These are phyloP conservation scores for Aspergillus sp. DNA, from an alignment of 2,329 filamentous ascomycete species.

Conservation along the genomic window DNA sequence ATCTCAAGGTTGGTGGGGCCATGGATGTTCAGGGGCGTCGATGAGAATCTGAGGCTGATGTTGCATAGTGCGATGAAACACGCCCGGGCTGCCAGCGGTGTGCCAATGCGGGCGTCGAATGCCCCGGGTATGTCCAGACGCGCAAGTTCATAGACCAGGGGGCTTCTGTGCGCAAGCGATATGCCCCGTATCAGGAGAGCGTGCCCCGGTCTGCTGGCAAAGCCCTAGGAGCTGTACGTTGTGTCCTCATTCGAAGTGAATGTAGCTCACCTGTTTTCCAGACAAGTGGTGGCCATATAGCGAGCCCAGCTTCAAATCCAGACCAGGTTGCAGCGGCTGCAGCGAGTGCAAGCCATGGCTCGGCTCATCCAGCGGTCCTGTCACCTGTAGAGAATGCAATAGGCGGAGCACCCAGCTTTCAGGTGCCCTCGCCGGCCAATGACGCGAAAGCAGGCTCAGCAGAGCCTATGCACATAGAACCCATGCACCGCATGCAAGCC, in stretches of 20 bases:
- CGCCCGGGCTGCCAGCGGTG: slow-evolving; percentile 39
- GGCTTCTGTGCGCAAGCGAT: slow-evolving; percentile 37
- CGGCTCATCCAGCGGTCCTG: not conserved
- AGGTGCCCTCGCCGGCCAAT: not conserved
- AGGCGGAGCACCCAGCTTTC: not conserved
- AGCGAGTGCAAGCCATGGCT: not conserved
- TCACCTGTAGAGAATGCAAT: not conserved
- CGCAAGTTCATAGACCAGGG: slow-evolving; percentile 45
- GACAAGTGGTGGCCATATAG: not conserved
- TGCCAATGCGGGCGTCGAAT: slow-evolving; percentile 35
- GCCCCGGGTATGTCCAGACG: slow-evolving; percentile 42
- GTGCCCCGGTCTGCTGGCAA: slow-evolving; percentile 8
- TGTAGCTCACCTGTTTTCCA: not conserved
- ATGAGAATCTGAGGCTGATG: not conserved
- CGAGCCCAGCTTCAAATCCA: not conserved
- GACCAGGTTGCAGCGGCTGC: not conserved
- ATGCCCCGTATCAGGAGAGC: slow-evolving; percentile 36
- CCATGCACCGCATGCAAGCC: not conserved
- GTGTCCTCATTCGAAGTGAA: not conserved
- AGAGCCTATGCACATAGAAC: not conserved
- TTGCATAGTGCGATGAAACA: slow-evolving; percentile 37
- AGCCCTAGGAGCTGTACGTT: slow-evolving; percentile 7
- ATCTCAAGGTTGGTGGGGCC: slow-evolving; percentile 32
- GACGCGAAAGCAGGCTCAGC: not conserved
- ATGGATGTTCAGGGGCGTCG: not conserved